Evolutionary conservation across 2,329 filamentous ascomycete genomes (phyloP).

Genomic region (Hirsutella thompsonii): DNA sequence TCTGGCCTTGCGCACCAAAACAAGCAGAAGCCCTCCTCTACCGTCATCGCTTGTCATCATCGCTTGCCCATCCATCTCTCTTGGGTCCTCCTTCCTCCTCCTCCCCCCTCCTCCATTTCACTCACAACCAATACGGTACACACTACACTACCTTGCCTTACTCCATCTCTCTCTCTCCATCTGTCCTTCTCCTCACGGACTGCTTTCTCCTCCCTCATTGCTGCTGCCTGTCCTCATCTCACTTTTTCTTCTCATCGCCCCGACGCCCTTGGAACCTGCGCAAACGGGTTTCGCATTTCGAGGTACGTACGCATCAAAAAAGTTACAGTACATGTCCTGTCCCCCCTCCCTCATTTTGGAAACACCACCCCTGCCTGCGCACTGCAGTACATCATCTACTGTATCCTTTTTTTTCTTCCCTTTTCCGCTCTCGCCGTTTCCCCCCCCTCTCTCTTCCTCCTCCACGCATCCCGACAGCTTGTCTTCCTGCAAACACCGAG

Average conservation of each 20-base stretch:
- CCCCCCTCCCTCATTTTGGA: background rate
- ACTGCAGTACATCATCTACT: too few species aligned
- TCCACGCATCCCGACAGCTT: background rate
- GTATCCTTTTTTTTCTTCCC: conserved; percentile 1
- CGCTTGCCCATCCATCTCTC: background rate
- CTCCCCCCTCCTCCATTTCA: background rate
- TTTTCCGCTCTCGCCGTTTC: background rate
- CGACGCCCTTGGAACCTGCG: background rate
- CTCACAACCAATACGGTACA: too few species aligned
- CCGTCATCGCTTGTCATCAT: background rate
- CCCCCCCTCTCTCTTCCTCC: background rate
- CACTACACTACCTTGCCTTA: too few species aligned
- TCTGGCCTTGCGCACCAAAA: too few species aligned
- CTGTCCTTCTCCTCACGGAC: background rate
- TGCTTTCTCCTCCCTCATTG: background rate
- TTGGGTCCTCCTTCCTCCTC: background rate
- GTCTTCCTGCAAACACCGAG: background rate
- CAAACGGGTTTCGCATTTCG: background rate
- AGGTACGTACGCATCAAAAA: background rate
- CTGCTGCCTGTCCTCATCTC: too few species aligned
- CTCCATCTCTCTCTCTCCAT: background rate
- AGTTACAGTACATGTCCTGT: background rate
- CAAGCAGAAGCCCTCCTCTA: too few species aligned
- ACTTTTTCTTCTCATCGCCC: background rate
- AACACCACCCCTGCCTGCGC: too few species aligned